phyloP scores from a whole-genome alignment of 148 eudicot species.

The Camellia lanceoleosa region DNA sequence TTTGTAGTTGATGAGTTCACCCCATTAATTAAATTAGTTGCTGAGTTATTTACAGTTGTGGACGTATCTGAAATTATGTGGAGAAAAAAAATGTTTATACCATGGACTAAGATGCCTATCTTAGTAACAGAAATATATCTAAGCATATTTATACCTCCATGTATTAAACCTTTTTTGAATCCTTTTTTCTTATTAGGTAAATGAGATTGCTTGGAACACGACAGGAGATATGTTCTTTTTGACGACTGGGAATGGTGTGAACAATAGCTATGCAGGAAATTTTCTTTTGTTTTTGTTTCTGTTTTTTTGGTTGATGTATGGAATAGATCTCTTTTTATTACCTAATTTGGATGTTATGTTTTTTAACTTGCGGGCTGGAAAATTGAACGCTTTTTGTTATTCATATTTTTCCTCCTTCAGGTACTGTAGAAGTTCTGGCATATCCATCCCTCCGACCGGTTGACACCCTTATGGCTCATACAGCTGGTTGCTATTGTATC shows the following conservation, averaged over 20 bases:
- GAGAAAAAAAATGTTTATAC: not conserved
- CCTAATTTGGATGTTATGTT: not conserved
- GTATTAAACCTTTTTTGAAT: constrained; percentile 11
- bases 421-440: constrained; percentile 91
- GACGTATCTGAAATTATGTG: not conserved
- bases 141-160: not conserved
- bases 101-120: not conserved
- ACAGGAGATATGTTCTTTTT: constrained; percentile 87
- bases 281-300: not conserved
- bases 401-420: constrained; percentile 28
- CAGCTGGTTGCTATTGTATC: constrained; percentile 99
- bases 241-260: constrained; percentile 93
- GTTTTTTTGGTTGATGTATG: not conserved
- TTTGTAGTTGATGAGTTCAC: not conserved
- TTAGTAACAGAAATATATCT: not conserved
- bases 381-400: not conserved
- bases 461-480: constrained; percentile 90
- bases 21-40: not conserved
- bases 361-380: not conserved
- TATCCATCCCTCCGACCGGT: constrained; percentile 86
- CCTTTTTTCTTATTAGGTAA: constrained; percentile 47
- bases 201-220: constrained; percentile 94
- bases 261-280: constrained; percentile 9
- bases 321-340: constrained; percentile 3
- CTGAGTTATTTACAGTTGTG: not conserved